Percentiles rank a stretch among this genome's conserved stretches.
phyloP scores from a whole-genome alignment of 1,139 yeast genomes.

The Lodderomyces pseudojiufengensis region DNA sequence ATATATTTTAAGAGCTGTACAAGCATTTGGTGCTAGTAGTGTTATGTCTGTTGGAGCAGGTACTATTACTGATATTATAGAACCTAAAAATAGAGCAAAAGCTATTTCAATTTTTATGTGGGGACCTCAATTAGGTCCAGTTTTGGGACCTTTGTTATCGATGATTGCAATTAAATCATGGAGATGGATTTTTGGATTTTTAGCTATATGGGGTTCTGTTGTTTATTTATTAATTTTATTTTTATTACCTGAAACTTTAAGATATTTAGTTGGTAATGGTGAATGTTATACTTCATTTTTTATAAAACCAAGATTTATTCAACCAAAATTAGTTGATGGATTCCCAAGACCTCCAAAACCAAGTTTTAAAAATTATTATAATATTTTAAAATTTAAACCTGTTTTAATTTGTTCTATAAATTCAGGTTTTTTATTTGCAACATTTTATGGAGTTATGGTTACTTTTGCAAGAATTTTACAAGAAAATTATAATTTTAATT shows the following conservation, averaged over 20 bases:
- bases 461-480: slow-evolving; percentile 44
- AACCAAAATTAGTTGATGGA: slow-evolving; percentile 23
- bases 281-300: slow-evolving; percentile 19
- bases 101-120: slow-evolving; percentile 53
- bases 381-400: slow-evolving; percentile 39
- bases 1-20: slow-evolving; percentile 42
- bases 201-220: slow-evolving; percentile 41
- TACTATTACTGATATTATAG: slow-evolving; percentile 48
- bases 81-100: slow-evolving; percentile 46
- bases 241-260: slow-evolving; percentile 51
- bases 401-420: slow-evolving; percentile 46
- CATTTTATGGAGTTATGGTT: slow-evolving; percentile 53
- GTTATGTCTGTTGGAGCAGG: slow-evolving; percentile 58
- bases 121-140: slow-evolving; percentile 60
- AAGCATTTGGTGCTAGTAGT: slow-evolving; percentile 55
- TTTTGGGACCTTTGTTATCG: slow-evolving; percentile 51
- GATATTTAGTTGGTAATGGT: slow-evolving; percentile 56
- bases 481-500: slow-evolving; percentile 32
- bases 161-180: slow-evolving; percentile 37
- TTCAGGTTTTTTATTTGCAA: slow-evolving; percentile 51
- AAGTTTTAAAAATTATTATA: slow-evolving; percentile 33
- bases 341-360: slow-evolving; percentile 52
- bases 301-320: slow-evolving; percentile 27
- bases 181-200: slow-evolving; percentile 58
- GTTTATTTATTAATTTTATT: slow-evolving; percentile 38